A percentile compares a stretch with the other conserved stretches of the same genome.
phyloP scores from a whole-genome alignment of 2,329 filamentous ascomycete genomes.

The Neophaeococcomyces aloes region DNA sequence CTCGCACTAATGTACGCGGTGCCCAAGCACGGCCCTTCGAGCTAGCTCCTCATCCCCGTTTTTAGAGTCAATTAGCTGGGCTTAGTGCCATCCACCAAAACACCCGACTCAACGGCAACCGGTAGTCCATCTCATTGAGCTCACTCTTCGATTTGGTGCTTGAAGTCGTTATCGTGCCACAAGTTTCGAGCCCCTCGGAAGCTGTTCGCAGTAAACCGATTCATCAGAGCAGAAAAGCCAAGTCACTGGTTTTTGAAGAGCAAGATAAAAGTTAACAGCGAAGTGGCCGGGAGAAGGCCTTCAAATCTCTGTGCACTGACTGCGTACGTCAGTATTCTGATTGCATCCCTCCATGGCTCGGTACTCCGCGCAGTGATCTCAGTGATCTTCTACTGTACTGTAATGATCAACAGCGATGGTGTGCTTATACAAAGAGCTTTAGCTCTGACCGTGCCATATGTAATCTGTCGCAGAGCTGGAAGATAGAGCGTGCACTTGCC shows the following conservation, averaged over 20 bases:
- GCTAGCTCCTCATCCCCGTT: slow-evolving; percentile 15
- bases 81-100: not conserved
- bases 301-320: no score
- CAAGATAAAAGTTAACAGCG: not conserved
- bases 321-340: no score
- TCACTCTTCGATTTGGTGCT: slow-evolving; percentile 1
- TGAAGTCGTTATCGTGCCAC: not conserved
- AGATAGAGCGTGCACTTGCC: not conserved
- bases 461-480: not conserved
- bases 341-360: no score
- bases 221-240: not conserved
- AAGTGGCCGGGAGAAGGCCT: no score
- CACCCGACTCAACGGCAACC: not conserved
- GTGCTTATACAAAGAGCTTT: no score
- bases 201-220: not conserved
- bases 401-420: no score
- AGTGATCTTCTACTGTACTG: no score
- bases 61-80: slow-evolving; percentile 22
- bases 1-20: not conserved
- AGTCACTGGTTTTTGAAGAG: no score
- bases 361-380: no score
- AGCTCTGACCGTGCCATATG: no score
- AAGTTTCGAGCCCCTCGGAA: not conserved
- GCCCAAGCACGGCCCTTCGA: not conserved
- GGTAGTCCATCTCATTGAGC: not conserved